Conservation (phyloP, 306 rosid species). For the Trichosanthes cucumerina region DNA sequence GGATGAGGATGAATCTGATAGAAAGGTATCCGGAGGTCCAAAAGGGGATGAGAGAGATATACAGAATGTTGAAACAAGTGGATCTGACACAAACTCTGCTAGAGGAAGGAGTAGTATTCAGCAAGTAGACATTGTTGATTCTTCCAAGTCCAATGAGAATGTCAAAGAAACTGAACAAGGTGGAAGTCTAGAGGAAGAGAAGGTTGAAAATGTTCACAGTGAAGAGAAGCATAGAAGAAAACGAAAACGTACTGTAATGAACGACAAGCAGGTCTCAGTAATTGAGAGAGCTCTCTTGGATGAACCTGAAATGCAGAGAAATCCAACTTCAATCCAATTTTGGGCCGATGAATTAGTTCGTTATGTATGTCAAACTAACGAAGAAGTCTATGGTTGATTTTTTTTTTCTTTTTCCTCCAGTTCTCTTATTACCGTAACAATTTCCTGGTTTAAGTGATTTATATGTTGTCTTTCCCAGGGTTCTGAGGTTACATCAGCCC, state of each 20-base stretch:
- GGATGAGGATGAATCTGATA: slow-evolving; percentile 36
- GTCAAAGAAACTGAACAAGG: slow-evolving; percentile 31
- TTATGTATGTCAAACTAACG: slow-evolving; percentile 46
- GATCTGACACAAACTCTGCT: slow-evolving; percentile 71
- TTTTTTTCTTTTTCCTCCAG: background rate
- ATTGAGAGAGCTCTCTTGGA: slow-evolving; percentile 71
- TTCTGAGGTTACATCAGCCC: slow-evolving; percentile 73
- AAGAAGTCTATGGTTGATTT: background rate
- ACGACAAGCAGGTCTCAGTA: slow-evolving; percentile 49
- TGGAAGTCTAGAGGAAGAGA: slow-evolving; percentile 61
- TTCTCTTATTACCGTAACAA: background rate
- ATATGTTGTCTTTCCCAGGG: slow-evolving; percentile 54
- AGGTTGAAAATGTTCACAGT: slow-evolving; percentile 38
- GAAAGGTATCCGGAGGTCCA: slow-evolving; percentile 35
- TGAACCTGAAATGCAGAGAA: slow-evolving; percentile 95
- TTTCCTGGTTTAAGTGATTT: slow-evolving; percentile 24
- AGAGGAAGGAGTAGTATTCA: slow-evolving; percentile 49
- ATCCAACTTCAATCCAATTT: slow-evolving; percentile 49
- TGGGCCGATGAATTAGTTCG: slow-evolving; percentile 77
- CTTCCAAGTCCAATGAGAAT: slow-evolving; percentile 38
- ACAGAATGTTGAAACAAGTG: slow-evolving; percentile 78
- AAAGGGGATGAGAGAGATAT: slow-evolving; percentile 40
- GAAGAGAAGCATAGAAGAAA: slow-evolving; percentile 58
- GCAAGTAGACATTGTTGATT: slow-evolving; percentile 32
- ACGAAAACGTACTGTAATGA: slow-evolving; percentile 90